Conservation (phyloP, 2,329 filamentous ascomycete species). For the Rhynchosporium secalis region DNA sequence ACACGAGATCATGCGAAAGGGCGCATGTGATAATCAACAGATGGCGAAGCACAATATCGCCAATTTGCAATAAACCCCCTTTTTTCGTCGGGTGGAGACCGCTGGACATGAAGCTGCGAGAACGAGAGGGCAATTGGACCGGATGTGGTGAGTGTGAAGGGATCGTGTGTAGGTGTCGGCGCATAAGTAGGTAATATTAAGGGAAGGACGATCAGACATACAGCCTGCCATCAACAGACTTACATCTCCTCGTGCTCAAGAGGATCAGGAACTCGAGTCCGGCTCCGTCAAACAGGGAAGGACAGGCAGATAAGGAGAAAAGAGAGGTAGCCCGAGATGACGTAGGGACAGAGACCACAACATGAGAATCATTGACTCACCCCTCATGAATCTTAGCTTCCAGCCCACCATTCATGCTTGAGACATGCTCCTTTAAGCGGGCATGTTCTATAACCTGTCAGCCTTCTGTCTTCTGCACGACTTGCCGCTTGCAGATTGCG, state of each 20-base stretch:
- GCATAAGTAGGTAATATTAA: background rate
- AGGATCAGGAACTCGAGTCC: background rate
- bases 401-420: constrained; percentile 82
- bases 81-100: background rate
- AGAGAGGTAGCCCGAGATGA: constrained; percentile 6
- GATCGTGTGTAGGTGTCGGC: background rate
- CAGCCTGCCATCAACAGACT: no score
- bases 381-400: constrained; percentile 93
- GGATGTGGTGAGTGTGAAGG: background rate
- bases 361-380: constrained; percentile 52
- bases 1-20: background rate
- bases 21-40: constrained; percentile 2
- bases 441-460: constrained; percentile 72
- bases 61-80: no score
- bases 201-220: background rate
- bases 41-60: background rate
- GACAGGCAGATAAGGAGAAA: constrained; percentile 18
- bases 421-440: constrained; percentile 85
- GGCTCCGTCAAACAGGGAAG: background rate
- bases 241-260: no score
- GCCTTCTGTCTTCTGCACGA: constrained; percentile 35
- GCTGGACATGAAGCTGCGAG: background rate
- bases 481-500: constrained; percentile 33
- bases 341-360: background rate
- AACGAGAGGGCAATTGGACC: background rate